These are phyloP conservation scores for Rhododendron molle DNA, from an alignment of 148 eudicot genomes.

Conservation along the genomic window DNA sequence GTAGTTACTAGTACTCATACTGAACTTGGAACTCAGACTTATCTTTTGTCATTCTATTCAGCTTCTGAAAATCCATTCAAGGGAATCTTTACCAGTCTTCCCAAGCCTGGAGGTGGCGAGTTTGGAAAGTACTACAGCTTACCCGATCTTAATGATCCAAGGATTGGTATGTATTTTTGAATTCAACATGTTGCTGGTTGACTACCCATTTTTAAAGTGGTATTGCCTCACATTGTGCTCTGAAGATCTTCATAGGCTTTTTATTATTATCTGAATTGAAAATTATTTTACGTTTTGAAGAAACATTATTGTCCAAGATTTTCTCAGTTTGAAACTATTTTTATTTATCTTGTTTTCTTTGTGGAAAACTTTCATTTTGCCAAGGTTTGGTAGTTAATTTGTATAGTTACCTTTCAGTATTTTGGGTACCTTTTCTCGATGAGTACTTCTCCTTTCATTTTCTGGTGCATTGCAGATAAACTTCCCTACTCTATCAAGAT, in stretches of 20 bases:
- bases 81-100: constrained; percentile 69
- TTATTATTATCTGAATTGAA: background rate
- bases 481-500: constrained; percentile 87
- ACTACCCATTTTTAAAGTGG: background rate
- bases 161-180: constrained; percentile 49
- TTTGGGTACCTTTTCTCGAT: background rate
- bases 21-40: background rate
- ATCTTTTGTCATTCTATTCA: constrained; percentile 25
- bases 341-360: background rate
- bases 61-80: constrained; percentile 89
- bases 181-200: background rate
- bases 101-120: constrained; percentile 95
- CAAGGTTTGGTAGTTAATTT: background rate
- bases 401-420: too few species aligned
- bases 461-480: constrained; percentile 44
- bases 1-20: background rate
- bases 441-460: background rate
- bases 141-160: constrained; percentile 88
- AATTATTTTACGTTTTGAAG: background rate
- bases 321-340: background rate
- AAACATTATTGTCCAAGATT: background rate
- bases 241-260: background rate
- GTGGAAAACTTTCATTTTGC: background rate
- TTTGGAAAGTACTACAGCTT: constrained; percentile 96
- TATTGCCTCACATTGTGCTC: background rate